Conservation (phyloP, 176 grass and related monocot genomes). For the Tillandsia fasciculata region DNA sequence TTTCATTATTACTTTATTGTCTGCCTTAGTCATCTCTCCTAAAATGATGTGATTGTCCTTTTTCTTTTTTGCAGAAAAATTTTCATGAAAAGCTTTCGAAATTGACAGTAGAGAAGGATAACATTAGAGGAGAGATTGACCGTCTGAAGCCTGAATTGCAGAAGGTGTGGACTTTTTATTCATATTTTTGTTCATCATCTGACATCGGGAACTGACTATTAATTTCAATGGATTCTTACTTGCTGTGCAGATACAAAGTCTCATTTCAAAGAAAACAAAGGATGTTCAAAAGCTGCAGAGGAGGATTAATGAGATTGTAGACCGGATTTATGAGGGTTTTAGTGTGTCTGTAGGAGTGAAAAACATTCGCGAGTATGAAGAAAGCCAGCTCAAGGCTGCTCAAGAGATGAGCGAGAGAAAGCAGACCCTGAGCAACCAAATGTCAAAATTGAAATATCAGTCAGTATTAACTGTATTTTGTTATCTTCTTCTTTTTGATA, state of each 20-base stretch:
- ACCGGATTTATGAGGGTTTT: slow-evolving; percentile 87
- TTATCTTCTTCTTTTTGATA: not conserved
- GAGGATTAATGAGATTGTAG: slow-evolving; percentile 91
- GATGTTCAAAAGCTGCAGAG: slow-evolving; percentile 80
- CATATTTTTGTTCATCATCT: slow-evolving; percentile 7
- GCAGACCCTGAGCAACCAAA: slow-evolving; percentile 69
- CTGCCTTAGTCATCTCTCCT: not conserved
- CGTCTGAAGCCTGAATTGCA: slow-evolving; percentile 61
- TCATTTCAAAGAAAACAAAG: slow-evolving; percentile 55
- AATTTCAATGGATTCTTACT: slow-evolving; percentile 27
- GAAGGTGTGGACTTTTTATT: slow-evolving; percentile 46
- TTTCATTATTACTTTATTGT: not conserved
- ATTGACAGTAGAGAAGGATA: slow-evolving; percentile 61
- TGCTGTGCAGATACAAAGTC: slow-evolving; percentile 47
- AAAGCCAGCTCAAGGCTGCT: slow-evolving; percentile 79
- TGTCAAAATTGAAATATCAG: slow-evolving; percentile 99
- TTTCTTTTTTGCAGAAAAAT: slow-evolving; percentile 44
- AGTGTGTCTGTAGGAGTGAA: slow-evolving; percentile 87
- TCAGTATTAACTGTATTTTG: slow-evolving; percentile 33
- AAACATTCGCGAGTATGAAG: slow-evolving; percentile 98
- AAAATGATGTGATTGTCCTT: not conserved
- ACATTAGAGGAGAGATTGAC: slow-evolving; percentile 60
- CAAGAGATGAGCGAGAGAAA: slow-evolving; percentile 81
- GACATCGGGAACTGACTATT: slow-evolving; percentile 7
- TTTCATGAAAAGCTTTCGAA: slow-evolving; percentile 60